Evolutionary conservation across 257 asterid genomes (phyloP).

Genomic region (Craterostigma plantagineum): DNA sequence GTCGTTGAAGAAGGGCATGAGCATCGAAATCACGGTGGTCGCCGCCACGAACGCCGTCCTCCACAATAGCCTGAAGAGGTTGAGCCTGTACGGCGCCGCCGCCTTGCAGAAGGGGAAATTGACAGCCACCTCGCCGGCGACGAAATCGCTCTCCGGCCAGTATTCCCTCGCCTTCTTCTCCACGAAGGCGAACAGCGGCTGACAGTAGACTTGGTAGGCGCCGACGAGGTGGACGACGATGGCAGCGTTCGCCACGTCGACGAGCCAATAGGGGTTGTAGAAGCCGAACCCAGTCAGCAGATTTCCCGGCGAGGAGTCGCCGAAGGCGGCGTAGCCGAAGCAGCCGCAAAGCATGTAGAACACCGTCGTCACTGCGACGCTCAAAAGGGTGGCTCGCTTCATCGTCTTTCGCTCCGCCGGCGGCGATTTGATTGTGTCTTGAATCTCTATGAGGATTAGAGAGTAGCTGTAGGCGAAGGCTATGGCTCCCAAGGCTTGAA

Average conservation of each 20-base stretch:
- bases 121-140: too few relatives aligned
- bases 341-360: slow-evolving; percentile 58
- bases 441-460: slow-evolving; percentile 27
- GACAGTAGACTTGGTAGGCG: slow-evolving; percentile 53
- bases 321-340: slow-evolving; percentile 54
- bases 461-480: slow-evolving; percentile 36
- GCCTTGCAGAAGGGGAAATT: slow-evolving; percentile 11
- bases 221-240: slow-evolving; percentile 43
- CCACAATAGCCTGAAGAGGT: slow-evolving; percentile 32
- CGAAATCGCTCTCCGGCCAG: slow-evolving; percentile 17
- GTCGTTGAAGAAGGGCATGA: slow-evolving; percentile 45
- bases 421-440: slow-evolving; percentile 45
- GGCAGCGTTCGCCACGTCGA: slow-evolving; percentile 41
- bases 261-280: slow-evolving; percentile 50
- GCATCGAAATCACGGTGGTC: slow-evolving; percentile 34
- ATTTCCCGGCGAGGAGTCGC: slow-evolving; percentile 45
- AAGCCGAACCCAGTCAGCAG: slow-evolving; percentile 56
- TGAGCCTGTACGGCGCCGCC: slow-evolving; percentile 13
- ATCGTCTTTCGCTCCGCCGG: slow-evolving; percentile 39
- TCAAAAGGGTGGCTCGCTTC: slow-evolving; percentile 34
- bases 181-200: slow-evolving; percentile 39
- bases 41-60: slow-evolving; percentile 29
- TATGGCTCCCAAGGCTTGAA: slow-evolving; percentile 34
- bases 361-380: slow-evolving; percentile 39
- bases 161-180: slow-evolving; percentile 25